These are phyloP conservation scores for Condylostoma magnum DNA, from an alignment of 169 alveolate species.

Conservation along the genomic window DNA sequence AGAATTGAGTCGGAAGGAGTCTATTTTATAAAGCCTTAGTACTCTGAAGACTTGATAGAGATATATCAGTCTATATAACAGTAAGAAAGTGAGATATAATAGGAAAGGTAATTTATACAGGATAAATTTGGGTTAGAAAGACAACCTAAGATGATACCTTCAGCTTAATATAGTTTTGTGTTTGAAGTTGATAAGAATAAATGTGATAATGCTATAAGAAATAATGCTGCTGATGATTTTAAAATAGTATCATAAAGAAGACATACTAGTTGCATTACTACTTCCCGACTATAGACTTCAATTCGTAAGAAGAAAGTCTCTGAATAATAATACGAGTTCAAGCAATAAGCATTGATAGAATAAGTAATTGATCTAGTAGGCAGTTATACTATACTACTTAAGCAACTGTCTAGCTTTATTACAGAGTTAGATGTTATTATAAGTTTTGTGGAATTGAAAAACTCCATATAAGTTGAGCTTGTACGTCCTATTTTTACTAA, in stretches of 20 bases:
- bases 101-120: constrained; percentile 45
- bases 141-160: constrained; percentile 50
- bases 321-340: constrained; percentile 38
- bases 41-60: constrained; percentile 41
- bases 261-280: constrained; percentile 46
- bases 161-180: constrained; percentile 41
- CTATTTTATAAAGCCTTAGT: constrained; percentile 65
- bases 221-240: neutral
- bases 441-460: constrained; percentile 91
- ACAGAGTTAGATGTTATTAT: constrained; percentile 92
- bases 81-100: constrained; percentile 54
- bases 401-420: constrained; percentile 41
- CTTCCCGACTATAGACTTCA: constrained; percentile 43
- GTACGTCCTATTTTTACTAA: constrained; percentile 85
- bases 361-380: constrained; percentile 64
- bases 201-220: constrained; percentile 64
- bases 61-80: constrained; percentile 45
- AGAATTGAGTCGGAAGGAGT: constrained; percentile 55
- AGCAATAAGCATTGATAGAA: constrained; percentile 49
- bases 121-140: constrained; percentile 57
- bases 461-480: constrained; percentile 78
- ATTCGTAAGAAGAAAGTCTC: constrained; percentile 44
- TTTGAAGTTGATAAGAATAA: constrained; percentile 70
- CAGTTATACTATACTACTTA: constrained; percentile 60
- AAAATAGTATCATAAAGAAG: constrained; percentile 52